Evolutionary conservation across 2,329 filamentous ascomycete genomes (phyloP).

Genomic region (Alternaria sp.): DNA sequence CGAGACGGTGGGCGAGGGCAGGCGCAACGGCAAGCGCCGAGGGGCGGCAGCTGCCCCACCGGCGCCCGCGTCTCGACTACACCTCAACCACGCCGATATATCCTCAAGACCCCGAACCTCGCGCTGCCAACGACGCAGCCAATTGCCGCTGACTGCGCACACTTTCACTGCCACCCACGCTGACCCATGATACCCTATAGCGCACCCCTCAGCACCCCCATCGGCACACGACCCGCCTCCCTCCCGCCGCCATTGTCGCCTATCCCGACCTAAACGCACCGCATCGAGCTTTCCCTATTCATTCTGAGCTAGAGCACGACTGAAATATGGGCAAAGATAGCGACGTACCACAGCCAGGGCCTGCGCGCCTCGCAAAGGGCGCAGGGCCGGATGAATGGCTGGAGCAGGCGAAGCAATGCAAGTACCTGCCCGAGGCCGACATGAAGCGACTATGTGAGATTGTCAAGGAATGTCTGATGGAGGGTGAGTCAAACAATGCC

Average conservation of each 20-base stretch:
- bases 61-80: conserved; percentile 9
- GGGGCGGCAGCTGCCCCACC: conserved; percentile 14
- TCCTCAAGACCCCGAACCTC: not conserved
- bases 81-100: conserved; percentile 5
- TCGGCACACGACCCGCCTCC: conserved; percentile 37
- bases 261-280: not conserved
- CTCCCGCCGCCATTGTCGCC: conserved; percentile 15
- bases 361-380: conserved; percentile 81
- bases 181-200: conserved; percentile 26
- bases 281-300: not conserved
- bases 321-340: conserved; percentile 56
- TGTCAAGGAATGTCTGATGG: conserved; percentile 98
- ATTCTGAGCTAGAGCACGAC: not conserved
- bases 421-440: conserved; percentile 91
- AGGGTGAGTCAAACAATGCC: conserved; percentile 66
- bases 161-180: conserved; percentile 5
- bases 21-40: conserved; percentile 26
- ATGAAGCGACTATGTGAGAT: conserved; percentile 99
- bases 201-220: conserved; percentile 33
- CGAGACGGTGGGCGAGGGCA: not conserved
- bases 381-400: conserved; percentile 96
- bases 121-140: not conserved
- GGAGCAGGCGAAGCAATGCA: conserved; percentile 94
- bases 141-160: conserved; percentile 1
- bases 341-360: conserved; percentile 85